Base-by-base conservation (phyloP, 345 rosid species). In the Salix viminalis region DNA sequence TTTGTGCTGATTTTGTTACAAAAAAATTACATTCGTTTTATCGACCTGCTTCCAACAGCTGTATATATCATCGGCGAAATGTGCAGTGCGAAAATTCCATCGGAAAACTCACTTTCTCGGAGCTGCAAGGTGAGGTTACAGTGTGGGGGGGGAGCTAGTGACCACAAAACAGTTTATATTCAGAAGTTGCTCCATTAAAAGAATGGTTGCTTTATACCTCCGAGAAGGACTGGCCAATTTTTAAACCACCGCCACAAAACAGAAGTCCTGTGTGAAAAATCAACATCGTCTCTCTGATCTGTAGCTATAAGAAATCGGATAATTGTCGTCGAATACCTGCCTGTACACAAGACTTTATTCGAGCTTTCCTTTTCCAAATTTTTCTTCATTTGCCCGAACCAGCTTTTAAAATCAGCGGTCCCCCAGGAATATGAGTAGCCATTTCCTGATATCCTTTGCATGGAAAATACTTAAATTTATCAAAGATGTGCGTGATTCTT, bases 221-320 rank as follows among this genome's bases (percentile, higher is more conserved):
- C 69, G 76, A 65, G 66, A 79, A 69, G 72, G 73, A 71, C 83
- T 46, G 1, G 19, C n/a, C 77, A 67, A 18, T 58, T 28, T 4
- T 2, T 32, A 26, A 42, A 42, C 52, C 76, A 67, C 69, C 44
- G 61, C 61, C 66, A 68, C 16, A 76, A 39, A 73, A 69, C n/a
- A 65, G 34, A 71, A 56, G 36, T 28, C 37, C 23, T 39, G 23
- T 24, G 4, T 73, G 80, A 69, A 28, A 73, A 39, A 77, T 81
- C 44, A 73, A 32, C 75, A 64, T 77, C 84, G n/a, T 42, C 32
- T 23, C n/a, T 10, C 44, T 41, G 13, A 3, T 11, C 28, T 13
- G 2, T 11, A 62, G 23, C 13, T 4, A 2, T 19, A 23, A 62
- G 26, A 62, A 62, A 48, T 12, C 5, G 5, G 50, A 13, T 44